Evolutionary conservation across 345 rosid genomes (phyloP), one percentile per base, ranked within the genome.

Genomic region (Corchorus olitorius): DNA sequence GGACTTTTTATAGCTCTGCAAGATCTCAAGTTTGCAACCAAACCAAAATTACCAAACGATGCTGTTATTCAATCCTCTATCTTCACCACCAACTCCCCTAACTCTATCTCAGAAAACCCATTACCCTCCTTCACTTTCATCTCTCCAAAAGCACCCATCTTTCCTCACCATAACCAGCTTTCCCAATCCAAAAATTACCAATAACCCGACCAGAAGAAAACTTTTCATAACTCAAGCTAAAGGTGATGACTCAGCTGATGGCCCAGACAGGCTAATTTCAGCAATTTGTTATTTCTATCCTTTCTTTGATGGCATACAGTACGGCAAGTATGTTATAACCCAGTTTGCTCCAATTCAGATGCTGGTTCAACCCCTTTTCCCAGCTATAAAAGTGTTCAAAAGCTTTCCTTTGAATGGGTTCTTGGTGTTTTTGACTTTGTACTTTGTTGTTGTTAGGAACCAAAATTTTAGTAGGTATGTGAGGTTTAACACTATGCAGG

Each of bases 401-500:
- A 88, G 93, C 87, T 93, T 95, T 74, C 98, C 99, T 61, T 83
- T 93, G 5, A 95, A 92, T 73, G 96, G 99, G 75, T 88, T 95
- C 70, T 77, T 95, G 45, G 85, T 92, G 72, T 92, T 92, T 78
- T 72, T 92, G 65, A 85, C 96, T 22, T 87, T 95, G 66, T 95
- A 95, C 86, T 95, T 93, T 75, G 94, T 89, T 55, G 95, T 95
- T 70, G 98, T 95, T 8, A 89, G 96, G 84, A 95, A 93, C 78
- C 81, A 75, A 3, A 93, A 90, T 11, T 93, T 96, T 79, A 93
- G 97, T 81, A 92, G 93, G 85, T 93, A 95, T 79, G 99, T 93
- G 72, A 90, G 99, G 91, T 95, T 95, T 83, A 95, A 95, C 80
- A 92, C 97, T 45, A 95, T 93, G 99, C 99, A 95, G 81, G 99